A percentile compares a stretch with the other conserved stretches of the same genome.
phyloP scores from a whole-genome alignment of 768 basidiomycete genomes.

The Phanerodontia chrysosporium region DNA sequence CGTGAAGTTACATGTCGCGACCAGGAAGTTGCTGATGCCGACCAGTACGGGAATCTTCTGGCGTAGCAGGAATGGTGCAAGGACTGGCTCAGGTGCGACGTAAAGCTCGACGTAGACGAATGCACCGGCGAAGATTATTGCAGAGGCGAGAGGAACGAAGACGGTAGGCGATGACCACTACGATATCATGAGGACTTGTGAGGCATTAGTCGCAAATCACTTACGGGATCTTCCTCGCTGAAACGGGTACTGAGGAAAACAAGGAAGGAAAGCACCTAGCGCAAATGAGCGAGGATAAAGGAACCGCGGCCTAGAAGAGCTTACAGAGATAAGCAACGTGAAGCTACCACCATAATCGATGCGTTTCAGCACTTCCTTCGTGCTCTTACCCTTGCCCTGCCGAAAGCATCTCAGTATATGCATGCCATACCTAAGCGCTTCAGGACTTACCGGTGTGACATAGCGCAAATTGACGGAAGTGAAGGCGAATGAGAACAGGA shows the following conservation, averaged over 20 bases:
- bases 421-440: neutral
- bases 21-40: conserved; percentile 68
- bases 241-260: conserved; percentile 67
- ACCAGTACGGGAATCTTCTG: conserved; percentile 71
- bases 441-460: conserved; percentile 61
- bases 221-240: conserved; percentile 61
- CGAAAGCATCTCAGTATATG: conserved; percentile 1
- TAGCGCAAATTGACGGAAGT: conserved; percentile 59
- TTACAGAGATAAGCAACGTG: conserved; percentile 56
- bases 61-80: conserved; percentile 61
- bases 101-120: conserved; percentile 64
- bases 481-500: conserved; percentile 52
- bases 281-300: too few species aligned
- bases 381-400: conserved; percentile 64
- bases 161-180: conserved; percentile 63
- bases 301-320: conserved; percentile 19
- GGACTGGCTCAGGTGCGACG: conserved; percentile 65
- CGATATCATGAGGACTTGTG: neutral
- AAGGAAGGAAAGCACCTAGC: conserved; percentile 45
- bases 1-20: conserved; percentile 69
- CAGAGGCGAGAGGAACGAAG: conserved; percentile 41
- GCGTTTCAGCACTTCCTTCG: conserved; percentile 64
- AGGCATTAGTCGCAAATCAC: conserved; percentile 9
- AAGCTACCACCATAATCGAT: conserved; percentile 76
- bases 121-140: conserved; percentile 38